These are phyloP conservation scores for Solanum neorickii DNA, from an alignment of 257 asterid species.

Conservation along the genomic window DNA sequence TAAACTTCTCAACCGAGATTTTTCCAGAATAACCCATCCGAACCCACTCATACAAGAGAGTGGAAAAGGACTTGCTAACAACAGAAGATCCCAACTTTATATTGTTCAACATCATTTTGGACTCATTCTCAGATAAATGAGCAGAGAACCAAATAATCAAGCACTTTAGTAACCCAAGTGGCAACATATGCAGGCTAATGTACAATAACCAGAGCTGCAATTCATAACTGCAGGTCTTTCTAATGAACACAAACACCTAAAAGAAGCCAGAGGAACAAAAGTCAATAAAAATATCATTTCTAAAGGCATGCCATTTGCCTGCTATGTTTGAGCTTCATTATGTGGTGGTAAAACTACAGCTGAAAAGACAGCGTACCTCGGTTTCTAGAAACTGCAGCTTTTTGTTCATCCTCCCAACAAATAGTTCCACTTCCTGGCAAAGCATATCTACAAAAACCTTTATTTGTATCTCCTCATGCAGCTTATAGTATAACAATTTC, in stretches of 20 bases:
- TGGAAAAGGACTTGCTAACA: conserved; percentile 31
- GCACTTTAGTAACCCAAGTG: conserved; percentile 71
- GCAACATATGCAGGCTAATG: conserved; percentile 61
- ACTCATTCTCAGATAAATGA: conserved; percentile 47
- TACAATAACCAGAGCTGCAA: conserved; percentile 59
- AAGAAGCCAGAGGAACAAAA: conserved; percentile 27
- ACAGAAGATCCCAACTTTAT: conserved; percentile 31
- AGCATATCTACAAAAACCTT: conserved; percentile 39
- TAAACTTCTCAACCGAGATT: conserved; percentile 42
- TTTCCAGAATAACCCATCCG: conserved; percentile 64
- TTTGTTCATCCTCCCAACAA: conserved; percentile 32
- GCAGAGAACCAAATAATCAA: conserved; percentile 61
- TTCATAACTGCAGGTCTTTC: conserved; percentile 40
- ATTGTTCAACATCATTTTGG: conserved; percentile 34
- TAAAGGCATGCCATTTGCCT: not conserved
- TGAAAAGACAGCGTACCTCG: conserved; percentile 34
- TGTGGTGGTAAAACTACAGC: not conserved
- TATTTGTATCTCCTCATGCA: conserved; percentile 26
- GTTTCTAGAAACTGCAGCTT: conserved; percentile 42
- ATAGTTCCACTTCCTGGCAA: conserved; percentile 40
- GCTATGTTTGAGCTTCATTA: not conserved
- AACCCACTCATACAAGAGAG: conserved; percentile 29
- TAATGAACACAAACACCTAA: conserved; percentile 56
- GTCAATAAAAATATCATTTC: not conserved
- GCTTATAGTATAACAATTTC: conserved; percentile 34